These are phyloP conservation scores for Neurospora sp. DNA, from an alignment of 495 filamentous ascomycete genomes.

Conservation along the genomic window DNA sequence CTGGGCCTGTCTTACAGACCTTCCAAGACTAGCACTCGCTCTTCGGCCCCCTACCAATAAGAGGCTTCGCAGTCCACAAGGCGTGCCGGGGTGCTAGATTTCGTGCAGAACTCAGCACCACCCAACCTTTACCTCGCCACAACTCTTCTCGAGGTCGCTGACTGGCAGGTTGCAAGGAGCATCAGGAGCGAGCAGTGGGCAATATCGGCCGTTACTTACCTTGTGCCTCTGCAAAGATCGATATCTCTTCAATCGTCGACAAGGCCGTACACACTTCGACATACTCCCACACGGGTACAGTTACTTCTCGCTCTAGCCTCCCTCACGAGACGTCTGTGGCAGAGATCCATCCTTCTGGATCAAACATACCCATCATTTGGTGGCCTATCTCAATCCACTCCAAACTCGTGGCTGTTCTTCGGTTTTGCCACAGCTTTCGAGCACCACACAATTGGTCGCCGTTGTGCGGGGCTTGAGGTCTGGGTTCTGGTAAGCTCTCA, in stretches of 20 bases:
- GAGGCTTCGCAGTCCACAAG: not conserved
- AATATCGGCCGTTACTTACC: not conserved
- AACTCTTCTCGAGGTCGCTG: not conserved
- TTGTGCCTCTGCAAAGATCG: not conserved
- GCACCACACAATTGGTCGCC: not conserved
- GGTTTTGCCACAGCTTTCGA: not conserved
- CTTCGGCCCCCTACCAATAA: not conserved
- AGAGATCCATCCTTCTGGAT: not conserved
- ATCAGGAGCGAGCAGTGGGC: not conserved
- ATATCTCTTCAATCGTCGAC: not conserved
- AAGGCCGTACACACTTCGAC: not conserved
- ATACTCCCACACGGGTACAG: not conserved
- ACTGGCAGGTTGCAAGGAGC: not conserved
- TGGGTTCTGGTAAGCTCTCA: not conserved
- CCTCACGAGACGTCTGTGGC: not conserved
- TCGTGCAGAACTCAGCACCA: not conserved
- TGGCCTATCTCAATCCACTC: not conserved
- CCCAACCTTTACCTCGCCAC: not conserved
- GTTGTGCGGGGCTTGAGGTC: not conserved
- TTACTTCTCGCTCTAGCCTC: not conserved
- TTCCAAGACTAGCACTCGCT: not conserved
- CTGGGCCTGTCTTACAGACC: not conserved
- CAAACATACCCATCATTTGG: not conserved
- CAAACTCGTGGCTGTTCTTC: not conserved
- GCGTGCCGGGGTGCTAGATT: not conserved